These are phyloP conservation scores for Neonectria ditissima DNA, from an alignment of 2,329 filamentous ascomycete species.

Conservation along the genomic window DNA sequence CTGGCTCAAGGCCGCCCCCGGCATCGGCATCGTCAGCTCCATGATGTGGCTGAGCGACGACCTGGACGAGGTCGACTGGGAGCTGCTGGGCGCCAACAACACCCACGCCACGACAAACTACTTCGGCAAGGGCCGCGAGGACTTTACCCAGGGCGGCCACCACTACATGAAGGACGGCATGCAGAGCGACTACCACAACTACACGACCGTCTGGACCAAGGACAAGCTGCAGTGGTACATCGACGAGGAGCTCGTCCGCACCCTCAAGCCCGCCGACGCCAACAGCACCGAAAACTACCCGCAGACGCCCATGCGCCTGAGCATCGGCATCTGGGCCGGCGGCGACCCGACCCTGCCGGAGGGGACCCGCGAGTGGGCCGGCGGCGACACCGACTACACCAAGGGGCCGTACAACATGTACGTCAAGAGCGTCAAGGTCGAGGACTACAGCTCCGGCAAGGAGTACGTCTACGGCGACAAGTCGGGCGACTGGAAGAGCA, in stretches of 20 bases:
- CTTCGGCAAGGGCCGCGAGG: conserved; percentile 78
- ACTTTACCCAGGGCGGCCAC: conserved; percentile 72
- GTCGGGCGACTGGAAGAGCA: conserved; percentile 72
- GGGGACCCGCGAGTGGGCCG: conserved; percentile 76
- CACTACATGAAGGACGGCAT: conserved; percentile 66
- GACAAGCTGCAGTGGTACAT: conserved; percentile 76
- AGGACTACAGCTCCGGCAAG: conserved; percentile 71
- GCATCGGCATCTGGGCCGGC: conserved; percentile 75
- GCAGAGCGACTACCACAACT: conserved; percentile 76
- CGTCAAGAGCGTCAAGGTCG: conserved; percentile 68
- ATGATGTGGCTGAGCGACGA: conserved; percentile 88
- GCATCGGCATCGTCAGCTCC: conserved; percentile 81
- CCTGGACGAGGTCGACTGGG: conserved; percentile 90
- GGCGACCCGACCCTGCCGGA: conserved; percentile 66
- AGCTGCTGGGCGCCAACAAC: conserved; percentile 77
- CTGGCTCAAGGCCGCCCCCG: conserved; percentile 79
- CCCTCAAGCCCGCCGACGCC: conserved; percentile 70
- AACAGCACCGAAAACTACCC: conserved; percentile 74
- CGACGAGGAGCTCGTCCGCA: conserved; percentile 74
- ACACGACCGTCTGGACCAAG: conserved; percentile 79
- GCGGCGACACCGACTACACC: conserved; percentile 74
- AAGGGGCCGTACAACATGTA: conserved; percentile 79
- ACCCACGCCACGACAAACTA: conserved; percentile 78
- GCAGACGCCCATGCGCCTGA: conserved; percentile 80
- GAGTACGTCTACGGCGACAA: conserved; percentile 74